Evolutionary conservation across 2,329 filamentous ascomycete genomes (phyloP).

Genomic region (Cucurbitaria berberidis): DNA sequence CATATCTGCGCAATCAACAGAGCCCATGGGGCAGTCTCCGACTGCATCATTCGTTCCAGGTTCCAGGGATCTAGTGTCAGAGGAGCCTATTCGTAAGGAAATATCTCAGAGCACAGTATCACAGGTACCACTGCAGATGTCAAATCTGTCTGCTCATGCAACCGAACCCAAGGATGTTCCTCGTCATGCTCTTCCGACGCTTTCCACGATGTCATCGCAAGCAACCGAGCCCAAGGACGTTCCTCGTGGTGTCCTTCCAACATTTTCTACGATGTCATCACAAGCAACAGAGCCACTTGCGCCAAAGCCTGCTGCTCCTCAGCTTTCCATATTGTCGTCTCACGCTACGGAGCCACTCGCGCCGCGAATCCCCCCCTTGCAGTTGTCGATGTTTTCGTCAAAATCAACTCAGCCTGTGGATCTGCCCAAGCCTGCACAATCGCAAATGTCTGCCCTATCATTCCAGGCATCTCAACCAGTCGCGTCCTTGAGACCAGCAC

Average conservation of each 20-base stretch:
- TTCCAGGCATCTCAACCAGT: slow-evolving; percentile 35
- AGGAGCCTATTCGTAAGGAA: neutral
- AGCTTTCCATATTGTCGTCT: slow-evolving; percentile 30
- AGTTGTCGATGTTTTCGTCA: slow-evolving; percentile 27
- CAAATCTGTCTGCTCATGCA: slow-evolving; percentile 34
- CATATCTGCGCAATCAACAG: slow-evolving; percentile 37
- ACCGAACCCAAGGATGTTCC: slow-evolving; percentile 32
- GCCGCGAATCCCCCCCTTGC: slow-evolving; percentile 13
- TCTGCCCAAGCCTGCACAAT: slow-evolving; percentile 6
- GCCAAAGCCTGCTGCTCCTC: slow-evolving; percentile 18
- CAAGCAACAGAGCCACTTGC: slow-evolving; percentile 24
- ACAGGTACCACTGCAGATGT: slow-evolving; percentile 29
- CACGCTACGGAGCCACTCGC: slow-evolving; percentile 34
- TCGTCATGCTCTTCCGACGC: slow-evolving; percentile 20
- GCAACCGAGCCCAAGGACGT: too few species aligned
- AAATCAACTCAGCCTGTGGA: slow-evolving; percentile 33
- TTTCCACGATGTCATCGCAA: slow-evolving; percentile 32
- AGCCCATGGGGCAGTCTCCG: slow-evolving; percentile 19
- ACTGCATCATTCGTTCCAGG: neutral
- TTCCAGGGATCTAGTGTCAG: slow-evolving; percentile 1
- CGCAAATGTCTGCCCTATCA: slow-evolving; percentile 15
- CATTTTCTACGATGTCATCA: slow-evolving; percentile 22
- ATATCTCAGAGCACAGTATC: neutral
- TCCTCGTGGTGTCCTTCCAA: slow-evolving; percentile 10
- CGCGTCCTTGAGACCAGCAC: slow-evolving; percentile 15